phyloP scores from a whole-genome alignment of 306 rosid genomes.

The Cucurbita pepo region DNA sequence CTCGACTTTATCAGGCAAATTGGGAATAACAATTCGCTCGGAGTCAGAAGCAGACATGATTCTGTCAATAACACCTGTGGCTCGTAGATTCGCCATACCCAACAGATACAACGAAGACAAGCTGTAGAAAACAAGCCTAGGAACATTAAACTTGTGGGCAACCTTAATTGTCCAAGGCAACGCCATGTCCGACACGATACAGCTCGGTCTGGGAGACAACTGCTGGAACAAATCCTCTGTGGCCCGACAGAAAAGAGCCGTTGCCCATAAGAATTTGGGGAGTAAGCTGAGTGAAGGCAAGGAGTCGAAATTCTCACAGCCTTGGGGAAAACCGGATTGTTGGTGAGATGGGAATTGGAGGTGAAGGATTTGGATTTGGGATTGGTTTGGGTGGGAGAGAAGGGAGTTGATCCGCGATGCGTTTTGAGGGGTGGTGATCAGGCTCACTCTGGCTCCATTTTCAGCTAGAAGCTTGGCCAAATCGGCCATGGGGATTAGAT shows the following conservation, averaged over 20 bases:
- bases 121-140: constrained; percentile 12
- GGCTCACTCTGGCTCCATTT: constrained; percentile 9
- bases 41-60: not conserved
- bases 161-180: constrained; percentile 21
- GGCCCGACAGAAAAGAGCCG: constrained; percentile 14
- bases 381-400: not conserved
- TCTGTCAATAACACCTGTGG: not conserved
- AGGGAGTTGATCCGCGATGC: constrained; percentile 11
- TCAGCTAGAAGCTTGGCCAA: constrained; percentile 16
- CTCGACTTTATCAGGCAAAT: constrained; percentile 8
- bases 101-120: not conserved
- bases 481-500: constrained; percentile 30
- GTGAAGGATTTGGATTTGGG: not conserved
- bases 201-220: constrained; percentile 29
- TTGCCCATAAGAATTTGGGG: constrained; percentile 10
- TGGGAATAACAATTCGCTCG: constrained; percentile 6
- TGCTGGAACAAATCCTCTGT: constrained; percentile 17
- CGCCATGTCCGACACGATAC: constrained; percentile 41
- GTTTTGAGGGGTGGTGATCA: constrained; percentile 20
- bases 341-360: constrained; percentile 14
- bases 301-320: constrained; percentile 48
- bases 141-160: constrained; percentile 2
- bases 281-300: constrained; percentile 27
- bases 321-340: constrained; percentile 24
- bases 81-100: not conserved